A percentile compares a stretch with the other conserved stretches of the same genome.
Conservation (phyloP, 2,329 filamentous ascomycete species). For the Phialemonium atrogriseum region DNA sequence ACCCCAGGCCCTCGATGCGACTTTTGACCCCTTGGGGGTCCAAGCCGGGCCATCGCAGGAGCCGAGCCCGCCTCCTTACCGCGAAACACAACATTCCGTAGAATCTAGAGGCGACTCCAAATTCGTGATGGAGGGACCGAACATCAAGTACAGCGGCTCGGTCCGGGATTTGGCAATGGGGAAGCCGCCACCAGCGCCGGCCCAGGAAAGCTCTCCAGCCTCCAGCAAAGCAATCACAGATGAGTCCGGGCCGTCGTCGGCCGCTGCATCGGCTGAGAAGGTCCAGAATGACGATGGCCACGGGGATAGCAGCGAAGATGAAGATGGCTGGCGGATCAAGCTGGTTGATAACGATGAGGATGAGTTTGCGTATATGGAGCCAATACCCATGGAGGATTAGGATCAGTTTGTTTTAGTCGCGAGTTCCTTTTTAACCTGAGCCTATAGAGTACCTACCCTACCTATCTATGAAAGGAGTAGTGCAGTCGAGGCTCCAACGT, state of each 20-base stretch:
- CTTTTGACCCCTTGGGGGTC: background rate
- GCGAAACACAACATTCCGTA: too few relatives aligned
- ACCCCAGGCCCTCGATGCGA: background rate
- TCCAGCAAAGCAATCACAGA: background rate
- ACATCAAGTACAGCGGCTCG: conserved; percentile 1
- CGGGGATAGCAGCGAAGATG: conserved; percentile 4
- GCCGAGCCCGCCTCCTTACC: background rate
- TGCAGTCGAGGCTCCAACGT: too few relatives aligned
- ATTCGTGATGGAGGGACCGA: background rate
- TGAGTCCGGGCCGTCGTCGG: background rate
- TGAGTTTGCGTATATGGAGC: conserved; percentile 9
- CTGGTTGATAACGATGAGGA: conserved; percentile 9
- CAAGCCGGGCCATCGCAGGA: background rate
- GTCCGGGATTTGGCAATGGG: background rate
- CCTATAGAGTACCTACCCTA: too few relatives aligned
- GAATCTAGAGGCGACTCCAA: too few relatives aligned
- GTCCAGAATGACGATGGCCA: background rate
- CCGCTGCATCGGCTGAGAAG: background rate
- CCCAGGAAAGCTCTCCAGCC: background rate
- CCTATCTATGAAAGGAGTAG: too few relatives aligned
- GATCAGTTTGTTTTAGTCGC: conserved; percentile 9
- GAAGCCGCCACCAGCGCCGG: background rate
- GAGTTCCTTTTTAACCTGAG: conserved; percentile 1
- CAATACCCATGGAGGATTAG: conserved; percentile 8
- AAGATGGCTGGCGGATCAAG: conserved; percentile 7